These are phyloP conservation scores for Fusarium devonianum DNA, from an alignment of 2,329 filamentous ascomycete genomes.

Conservation along the genomic window DNA sequence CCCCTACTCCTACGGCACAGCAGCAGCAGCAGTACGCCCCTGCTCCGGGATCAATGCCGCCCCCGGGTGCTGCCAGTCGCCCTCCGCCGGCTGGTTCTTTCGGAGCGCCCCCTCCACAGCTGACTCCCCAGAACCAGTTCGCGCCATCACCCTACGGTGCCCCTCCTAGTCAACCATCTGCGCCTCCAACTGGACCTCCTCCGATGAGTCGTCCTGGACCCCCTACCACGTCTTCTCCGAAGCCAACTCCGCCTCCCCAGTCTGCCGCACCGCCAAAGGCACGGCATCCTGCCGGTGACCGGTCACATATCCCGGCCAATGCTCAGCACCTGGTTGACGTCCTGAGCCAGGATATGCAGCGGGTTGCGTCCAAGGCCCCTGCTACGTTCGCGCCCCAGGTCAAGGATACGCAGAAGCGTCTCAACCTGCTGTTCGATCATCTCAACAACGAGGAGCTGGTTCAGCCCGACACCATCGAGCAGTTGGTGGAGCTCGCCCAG, in stretches of 20 bases:
- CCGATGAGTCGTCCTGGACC: constrained; percentile 45
- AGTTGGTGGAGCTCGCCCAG: constrained; percentile 69
- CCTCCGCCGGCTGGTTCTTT: constrained; percentile 56
- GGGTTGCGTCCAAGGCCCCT: constrained; percentile 85
- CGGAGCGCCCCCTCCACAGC: constrained; percentile 56
- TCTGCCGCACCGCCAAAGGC: constrained; percentile 58
- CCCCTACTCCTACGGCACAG: constrained; percentile 69
- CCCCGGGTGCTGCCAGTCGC: constrained; percentile 52
- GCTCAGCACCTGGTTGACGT: constrained; percentile 84
- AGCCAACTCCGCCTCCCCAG: constrained; percentile 55
- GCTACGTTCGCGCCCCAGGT: constrained; percentile 88
- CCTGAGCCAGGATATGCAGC: constrained; percentile 83
- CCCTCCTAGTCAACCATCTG: constrained; percentile 47
- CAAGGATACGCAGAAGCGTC: constrained; percentile 89
- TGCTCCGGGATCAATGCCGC: constrained; percentile 49
- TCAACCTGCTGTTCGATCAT: constrained; percentile 95
- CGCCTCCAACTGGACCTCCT: constrained; percentile 48
- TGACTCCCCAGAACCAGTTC: constrained; percentile 62
- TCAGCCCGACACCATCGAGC: constrained; percentile 76
- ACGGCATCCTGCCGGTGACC: constrained; percentile 83
- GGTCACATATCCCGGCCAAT: constrained; percentile 82
- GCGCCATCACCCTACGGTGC: constrained; percentile 62
- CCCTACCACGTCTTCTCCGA: constrained; percentile 38
- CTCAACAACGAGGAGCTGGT: constrained; percentile 94
- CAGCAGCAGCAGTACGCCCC: constrained; percentile 54